Evolutionary conservation across 441 rosid genomes (phyloP).

Genomic region (Euphorbia schlechtendalii): DNA sequence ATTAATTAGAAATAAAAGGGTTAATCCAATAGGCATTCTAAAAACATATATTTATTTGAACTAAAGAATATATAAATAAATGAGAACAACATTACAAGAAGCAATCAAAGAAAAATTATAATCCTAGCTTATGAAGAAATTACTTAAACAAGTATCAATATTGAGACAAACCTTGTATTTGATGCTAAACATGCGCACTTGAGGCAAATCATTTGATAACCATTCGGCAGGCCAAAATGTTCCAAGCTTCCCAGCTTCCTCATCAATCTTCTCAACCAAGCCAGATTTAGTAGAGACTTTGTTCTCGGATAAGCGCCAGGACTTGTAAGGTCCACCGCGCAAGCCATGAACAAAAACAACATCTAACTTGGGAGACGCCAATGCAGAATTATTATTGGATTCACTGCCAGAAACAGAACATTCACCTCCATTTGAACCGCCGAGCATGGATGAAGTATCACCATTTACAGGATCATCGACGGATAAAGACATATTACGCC

Average conservation of each 20-base stretch:
- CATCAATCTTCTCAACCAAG: slow-evolving; percentile 92
- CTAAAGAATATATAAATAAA: not conserved
- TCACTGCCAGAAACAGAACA: slow-evolving; percentile 30
- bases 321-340: slow-evolving; percentile 91
- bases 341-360: slow-evolving; percentile 91
- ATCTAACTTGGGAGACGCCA: slow-evolving; percentile 57
- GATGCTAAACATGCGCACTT: slow-evolving; percentile 79
- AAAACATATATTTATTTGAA: slow-evolving; percentile 4
- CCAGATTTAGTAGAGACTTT: slow-evolving; percentile 91
- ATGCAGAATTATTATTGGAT: slow-evolving; percentile 28
- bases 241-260: slow-evolving; percentile 95
- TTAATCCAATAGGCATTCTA: slow-evolving; percentile 16
- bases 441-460: slow-evolving; percentile 21
- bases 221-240: slow-evolving; percentile 99
- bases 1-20: slow-evolving; percentile 15
- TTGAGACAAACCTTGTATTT: slow-evolving; percentile 80
- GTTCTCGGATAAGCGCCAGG: slow-evolving; percentile 93
- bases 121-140: not conserved
- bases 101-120: slow-evolving; percentile 11
- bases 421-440: slow-evolving; percentile 26
- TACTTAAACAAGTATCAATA: slow-evolving; percentile 10
- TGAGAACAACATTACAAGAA: slow-evolving; percentile 11
- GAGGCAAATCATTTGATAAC: slow-evolving; percentile 82
- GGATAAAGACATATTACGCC: slow-evolving; percentile 23
- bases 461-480: slow-evolving; percentile 30